phyloP scores from a whole-genome alignment of 805 yeast genomes.

The Cephaloascus albidus region DNA sequence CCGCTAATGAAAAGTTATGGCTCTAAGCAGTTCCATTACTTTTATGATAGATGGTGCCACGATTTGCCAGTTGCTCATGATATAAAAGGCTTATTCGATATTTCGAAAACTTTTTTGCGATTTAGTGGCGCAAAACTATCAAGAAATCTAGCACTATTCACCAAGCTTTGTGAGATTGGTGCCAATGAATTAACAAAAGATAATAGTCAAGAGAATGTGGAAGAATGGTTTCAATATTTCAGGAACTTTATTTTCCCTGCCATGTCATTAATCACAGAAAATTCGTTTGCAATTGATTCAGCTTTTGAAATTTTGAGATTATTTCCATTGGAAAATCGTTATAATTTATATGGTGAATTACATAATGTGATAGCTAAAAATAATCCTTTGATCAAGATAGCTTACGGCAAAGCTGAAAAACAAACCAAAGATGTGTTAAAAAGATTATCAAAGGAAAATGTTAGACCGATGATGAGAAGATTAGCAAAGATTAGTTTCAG shows the following conservation, averaged over 20 bases:
- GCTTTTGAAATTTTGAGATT: slow-evolving; percentile 43
- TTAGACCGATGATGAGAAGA: slow-evolving; percentile 59
- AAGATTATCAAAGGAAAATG: slow-evolving; percentile 74
- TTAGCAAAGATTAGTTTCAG: slow-evolving; percentile 63
- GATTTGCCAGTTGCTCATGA: slow-evolving; percentile 25
- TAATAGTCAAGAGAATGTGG: slow-evolving; percentile 5
- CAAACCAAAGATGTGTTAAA: slow-evolving; percentile 72
- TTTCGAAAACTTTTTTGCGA: slow-evolving; percentile 39
- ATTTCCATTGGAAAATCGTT: slow-evolving; percentile 57
- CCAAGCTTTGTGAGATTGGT: slow-evolving; percentile 57
- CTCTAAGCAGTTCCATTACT: slow-evolving; percentile 22
- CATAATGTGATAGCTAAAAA: slow-evolving; percentile 47
- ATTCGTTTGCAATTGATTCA: slow-evolving; percentile 52
- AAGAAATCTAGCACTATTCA: slow-evolving; percentile 34
- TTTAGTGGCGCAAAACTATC: slow-evolving; percentile 51
- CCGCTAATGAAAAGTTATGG: slow-evolving; percentile 15
- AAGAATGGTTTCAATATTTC: slow-evolving; percentile 47
- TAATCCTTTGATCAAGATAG: slow-evolving; percentile 44
- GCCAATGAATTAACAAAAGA: slow-evolving; percentile 18
- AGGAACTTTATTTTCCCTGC: slow-evolving; percentile 63
- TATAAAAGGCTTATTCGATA: slow-evolving; percentile 33
- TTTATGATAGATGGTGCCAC: slow-evolving; percentile 39
- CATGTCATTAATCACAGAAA: slow-evolving; percentile 40
- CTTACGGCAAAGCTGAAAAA: slow-evolving; percentile 62
- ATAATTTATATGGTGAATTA: slow-evolving; percentile 74